These are phyloP conservation scores for Mortierella sp. DNA, from an alignment of 371 early-diverging fungal genomes.

Conservation along the genomic window DNA sequence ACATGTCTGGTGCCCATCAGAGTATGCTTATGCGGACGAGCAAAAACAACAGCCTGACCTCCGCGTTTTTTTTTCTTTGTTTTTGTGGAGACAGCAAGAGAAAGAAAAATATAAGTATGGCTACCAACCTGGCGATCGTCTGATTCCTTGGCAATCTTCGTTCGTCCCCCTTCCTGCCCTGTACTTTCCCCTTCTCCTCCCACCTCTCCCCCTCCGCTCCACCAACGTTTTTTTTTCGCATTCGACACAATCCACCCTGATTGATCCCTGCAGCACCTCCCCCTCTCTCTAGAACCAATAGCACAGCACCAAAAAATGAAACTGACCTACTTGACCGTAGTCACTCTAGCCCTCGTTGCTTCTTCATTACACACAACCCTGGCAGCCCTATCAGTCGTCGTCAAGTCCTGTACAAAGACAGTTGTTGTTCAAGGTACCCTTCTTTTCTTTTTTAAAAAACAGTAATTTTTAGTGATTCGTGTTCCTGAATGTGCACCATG, in stretches of 20 bases:
- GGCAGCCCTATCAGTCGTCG: not conserved
- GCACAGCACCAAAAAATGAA: not conserved
- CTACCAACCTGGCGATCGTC: not conserved
- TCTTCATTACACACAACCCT: not conserved
- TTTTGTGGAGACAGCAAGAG: not conserved
- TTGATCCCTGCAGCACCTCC: not conserved
- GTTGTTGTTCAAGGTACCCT: slow-evolving; percentile 2
- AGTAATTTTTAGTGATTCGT: no score
- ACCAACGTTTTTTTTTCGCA: not conserved
- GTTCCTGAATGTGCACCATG: not conserved
- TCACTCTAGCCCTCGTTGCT: not conserved
- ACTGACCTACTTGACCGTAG: not conserved
- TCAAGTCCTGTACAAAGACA: slow-evolving; percentile 5
- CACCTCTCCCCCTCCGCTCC: not conserved
- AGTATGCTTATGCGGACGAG: no score
- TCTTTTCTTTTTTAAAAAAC: no score
- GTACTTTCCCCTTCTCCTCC: not conserved
- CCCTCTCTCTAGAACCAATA: not conserved
- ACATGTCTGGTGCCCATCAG: no score
- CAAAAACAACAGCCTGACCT: no score
- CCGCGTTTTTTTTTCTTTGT: no score
- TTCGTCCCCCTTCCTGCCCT: slow-evolving; percentile 10
- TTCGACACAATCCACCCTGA: not conserved
- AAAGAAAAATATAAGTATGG: not conserved
- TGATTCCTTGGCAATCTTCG: not conserved